Base-by-base conservation (phyloP, 129 eudicot genomes). In the Tagetes patula region DNA sequence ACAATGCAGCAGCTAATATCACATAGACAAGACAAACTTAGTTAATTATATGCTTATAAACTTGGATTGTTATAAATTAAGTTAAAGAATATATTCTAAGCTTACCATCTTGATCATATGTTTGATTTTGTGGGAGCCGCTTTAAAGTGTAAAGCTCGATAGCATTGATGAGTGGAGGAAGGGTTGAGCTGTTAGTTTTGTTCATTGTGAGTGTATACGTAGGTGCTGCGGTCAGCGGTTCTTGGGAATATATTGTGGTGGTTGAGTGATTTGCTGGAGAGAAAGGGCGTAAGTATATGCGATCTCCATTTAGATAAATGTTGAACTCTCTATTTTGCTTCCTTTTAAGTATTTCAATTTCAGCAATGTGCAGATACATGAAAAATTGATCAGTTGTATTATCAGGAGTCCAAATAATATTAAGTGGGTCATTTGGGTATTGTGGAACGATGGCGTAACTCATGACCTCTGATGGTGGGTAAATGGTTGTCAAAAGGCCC, bases 151-250 rank as follows among this genome's bases (percentile, higher is more conserved):
- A 84, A 54, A 80, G 49, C 78, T 87, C 93, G 3, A 80, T 30
- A 61, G 89, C 93, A 4, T 80, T 87, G 45, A 82, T 67, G 70
- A 84, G 69, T 20, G 92, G 86, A 2, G 83, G 87, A 73, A 79
- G 84, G 8, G 82, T 87, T 50, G 92, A 82, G 20, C 63, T 73
- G 5, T 46, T 10, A 0, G 89, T 76, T 75, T 65, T 73, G 10
- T 65, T 71, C 9, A 87, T 33, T 1, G 56, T 12, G 48, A 84
- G 55, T 34, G n/a, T 27, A 50, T 79, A 82, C 6, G 34, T 37
- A 11, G 86, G 62, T 45, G 47, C 13, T 5, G 61, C 72, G 4
- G 8, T 63, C 67, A 42, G 37, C 1, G 84, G 83, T 8, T 40
- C 27, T 0, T 45, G 4, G 68, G 65, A 69, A 56, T 40, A 73